Percentiles rank a stretch among this genome's conserved stretches.
Evolutionary conservation across 352 stramenopile species (phyloP).

Genomic region (Phytopythium sindhum): DNA sequence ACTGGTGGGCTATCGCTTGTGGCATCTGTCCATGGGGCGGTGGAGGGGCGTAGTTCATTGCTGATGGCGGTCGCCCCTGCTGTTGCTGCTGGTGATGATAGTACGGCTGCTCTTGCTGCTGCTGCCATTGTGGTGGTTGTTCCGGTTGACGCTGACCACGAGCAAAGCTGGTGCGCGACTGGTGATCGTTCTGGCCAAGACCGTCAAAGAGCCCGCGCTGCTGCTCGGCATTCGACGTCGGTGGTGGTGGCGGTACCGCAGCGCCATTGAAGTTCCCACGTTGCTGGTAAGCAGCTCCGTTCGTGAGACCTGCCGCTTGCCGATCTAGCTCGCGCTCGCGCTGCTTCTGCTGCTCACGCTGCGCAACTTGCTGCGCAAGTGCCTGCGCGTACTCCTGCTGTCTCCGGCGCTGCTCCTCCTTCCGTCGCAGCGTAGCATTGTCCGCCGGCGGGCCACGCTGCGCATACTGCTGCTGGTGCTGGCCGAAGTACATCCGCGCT

Average conservation of each 20-base stretch:
- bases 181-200: constrained; percentile 36
- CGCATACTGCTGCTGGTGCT: constrained; percentile 24
- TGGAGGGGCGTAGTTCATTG: neutral
- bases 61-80: neutral
- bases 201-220: constrained; percentile 34
- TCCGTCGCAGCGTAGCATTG: constrained; percentile 20
- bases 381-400: constrained; percentile 59
- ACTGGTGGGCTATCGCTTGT: neutral
- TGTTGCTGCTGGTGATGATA: constrained; percentile 7
- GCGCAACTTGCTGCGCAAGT: constrained; percentile 50
- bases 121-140: constrained; percentile 11
- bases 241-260: constrained; percentile 4
- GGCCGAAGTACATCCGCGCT: constrained; percentile 3
- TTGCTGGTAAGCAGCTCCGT: neutral
- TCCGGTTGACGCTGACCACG: constrained; percentile 31
- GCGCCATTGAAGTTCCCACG: neutral
- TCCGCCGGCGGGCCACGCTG: constrained; percentile 26
- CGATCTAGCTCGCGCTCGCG: constrained; percentile 31
- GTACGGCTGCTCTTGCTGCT: constrained; percentile 11
- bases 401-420: constrained; percentile 49
- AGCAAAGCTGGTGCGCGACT: constrained; percentile 34
- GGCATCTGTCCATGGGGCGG: neutral
- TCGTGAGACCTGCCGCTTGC: constrained; percentile 8
- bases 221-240: constrained; percentile 1
- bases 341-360: constrained; percentile 48